A percentile compares a stretch with the other conserved stretches of the same genome.
Evolutionary conservation across 2,329 filamentous ascomycete genomes (phyloP).

Genomic region (Colletotrichum tanaceti): DNA sequence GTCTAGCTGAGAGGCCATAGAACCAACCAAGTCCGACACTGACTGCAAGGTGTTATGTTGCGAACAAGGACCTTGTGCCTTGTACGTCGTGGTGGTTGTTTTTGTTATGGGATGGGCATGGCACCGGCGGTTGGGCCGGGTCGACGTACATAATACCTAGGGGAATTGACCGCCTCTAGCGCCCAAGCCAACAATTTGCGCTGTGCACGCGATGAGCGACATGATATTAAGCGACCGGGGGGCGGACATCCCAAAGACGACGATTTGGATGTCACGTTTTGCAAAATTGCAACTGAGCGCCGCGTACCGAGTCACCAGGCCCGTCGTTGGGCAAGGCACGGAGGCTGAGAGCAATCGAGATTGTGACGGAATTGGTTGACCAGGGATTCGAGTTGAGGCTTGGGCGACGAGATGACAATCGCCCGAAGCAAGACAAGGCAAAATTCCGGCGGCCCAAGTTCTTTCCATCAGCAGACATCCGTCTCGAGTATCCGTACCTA

Average conservation of each 20-base stretch:
- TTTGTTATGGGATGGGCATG: constrained; percentile 13
- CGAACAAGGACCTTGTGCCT: background rate
- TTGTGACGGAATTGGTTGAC: background rate
- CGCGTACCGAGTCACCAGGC: constrained; percentile 9
- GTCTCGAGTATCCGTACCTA: constrained; percentile 27
- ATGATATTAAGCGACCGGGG: constrained; percentile 22
- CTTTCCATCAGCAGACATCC: background rate
- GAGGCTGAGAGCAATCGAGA: background rate
- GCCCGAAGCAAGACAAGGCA: constrained; percentile 19
- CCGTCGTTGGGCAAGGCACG: no score
- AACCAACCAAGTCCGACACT: constrained; percentile 7
- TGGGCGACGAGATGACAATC: constrained; percentile 11
- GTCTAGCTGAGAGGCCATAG: constrained; percentile 11
- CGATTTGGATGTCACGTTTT: constrained; percentile 15
- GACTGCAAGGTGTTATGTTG: background rate
- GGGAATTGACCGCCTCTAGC: constrained; percentile 34
- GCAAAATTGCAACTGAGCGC: constrained; percentile 22
- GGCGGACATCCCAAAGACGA: constrained; percentile 6
- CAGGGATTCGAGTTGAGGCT: background rate
- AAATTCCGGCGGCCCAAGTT: constrained; percentile 2
- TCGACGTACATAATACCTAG: no score
- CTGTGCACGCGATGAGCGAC: constrained; percentile 14
- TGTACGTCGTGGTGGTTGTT: constrained; percentile 13
- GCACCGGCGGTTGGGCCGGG: background rate
- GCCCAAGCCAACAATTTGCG: constrained; percentile 38